Evolutionary conservation across 495 filamentous ascomycete species (phyloP).

Genomic region (Aspergillus conjunctus): DNA sequence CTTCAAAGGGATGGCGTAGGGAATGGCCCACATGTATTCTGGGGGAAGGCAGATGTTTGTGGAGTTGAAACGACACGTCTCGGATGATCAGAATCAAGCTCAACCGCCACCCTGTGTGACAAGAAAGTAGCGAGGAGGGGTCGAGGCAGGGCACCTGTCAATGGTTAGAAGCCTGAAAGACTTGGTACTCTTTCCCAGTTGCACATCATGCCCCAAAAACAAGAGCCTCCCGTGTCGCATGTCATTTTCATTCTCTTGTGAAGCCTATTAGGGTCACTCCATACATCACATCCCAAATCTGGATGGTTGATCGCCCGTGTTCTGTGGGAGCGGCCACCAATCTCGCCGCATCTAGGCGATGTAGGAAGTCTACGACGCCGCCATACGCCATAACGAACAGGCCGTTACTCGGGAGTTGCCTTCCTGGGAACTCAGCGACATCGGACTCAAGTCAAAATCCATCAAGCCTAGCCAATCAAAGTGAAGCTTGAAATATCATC

Average conservation of each 20-base stretch:
- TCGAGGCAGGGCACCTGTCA: background rate
- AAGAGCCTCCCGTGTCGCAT: conserved; percentile 1
- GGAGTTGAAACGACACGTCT: conserved; percentile 2
- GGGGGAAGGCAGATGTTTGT: background rate
- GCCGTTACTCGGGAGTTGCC: too few relatives aligned
- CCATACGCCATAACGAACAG: too few relatives aligned
- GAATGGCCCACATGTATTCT: background rate
- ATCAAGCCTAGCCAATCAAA: background rate
- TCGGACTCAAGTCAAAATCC: background rate
- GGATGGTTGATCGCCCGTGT: background rate
- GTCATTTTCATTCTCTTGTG: background rate
- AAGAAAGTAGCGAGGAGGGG: background rate
- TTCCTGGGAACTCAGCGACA: background rate
- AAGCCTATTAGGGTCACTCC: background rate
- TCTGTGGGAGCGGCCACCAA: background rate
- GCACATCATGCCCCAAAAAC: conserved; percentile 10
- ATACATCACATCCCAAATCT: background rate
- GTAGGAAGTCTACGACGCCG: too few relatives aligned
- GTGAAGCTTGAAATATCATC: background rate
- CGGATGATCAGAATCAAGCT: conserved; percentile 14
- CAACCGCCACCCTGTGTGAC: conserved; percentile 15
- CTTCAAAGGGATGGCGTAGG: background rate
- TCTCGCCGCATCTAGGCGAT: background rate
- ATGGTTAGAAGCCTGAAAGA: conserved; percentile 2
- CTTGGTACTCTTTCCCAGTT: conserved; percentile 4